These are phyloP conservation scores for Hyaloscypha hepaticicola DNA, from an alignment of 495 filamentous ascomycete genomes.

Conservation along the genomic window DNA sequence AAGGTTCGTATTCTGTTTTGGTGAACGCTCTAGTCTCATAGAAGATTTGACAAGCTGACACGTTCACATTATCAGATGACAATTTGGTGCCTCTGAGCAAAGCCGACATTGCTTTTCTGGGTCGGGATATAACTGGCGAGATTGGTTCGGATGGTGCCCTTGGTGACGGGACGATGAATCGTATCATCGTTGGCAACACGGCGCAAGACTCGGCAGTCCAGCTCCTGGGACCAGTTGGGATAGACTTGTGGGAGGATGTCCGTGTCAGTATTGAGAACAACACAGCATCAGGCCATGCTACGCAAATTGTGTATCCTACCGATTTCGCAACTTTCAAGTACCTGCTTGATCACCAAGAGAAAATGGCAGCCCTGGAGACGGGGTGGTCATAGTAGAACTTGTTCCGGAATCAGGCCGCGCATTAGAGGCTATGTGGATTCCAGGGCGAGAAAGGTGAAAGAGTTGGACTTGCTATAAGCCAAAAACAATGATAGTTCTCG, in stretches of 20 bases:
- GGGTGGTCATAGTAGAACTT: neutral
- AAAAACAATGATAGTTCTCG: neutral
- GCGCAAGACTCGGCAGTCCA: neutral
- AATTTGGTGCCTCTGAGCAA: neutral
- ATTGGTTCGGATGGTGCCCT: neutral
- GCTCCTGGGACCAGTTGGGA: neutral
- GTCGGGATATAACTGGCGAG: neutral
- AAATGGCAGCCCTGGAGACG: neutral
- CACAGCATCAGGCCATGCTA: neutral
- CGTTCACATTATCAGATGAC: neutral
- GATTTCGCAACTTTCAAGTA: conserved; percentile 1
- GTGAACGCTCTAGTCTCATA: neutral
- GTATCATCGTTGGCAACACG: neutral
- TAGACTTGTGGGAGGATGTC: neutral
- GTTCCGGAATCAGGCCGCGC: neutral
- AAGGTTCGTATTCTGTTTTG: neutral
- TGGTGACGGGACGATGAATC: neutral
- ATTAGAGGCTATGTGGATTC: neutral
- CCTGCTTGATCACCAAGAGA: neutral
- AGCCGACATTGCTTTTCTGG: conserved; percentile 4
- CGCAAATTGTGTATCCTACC: neutral
- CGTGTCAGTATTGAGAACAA: neutral
- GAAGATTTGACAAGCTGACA: neutral
- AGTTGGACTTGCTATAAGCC: neutral
- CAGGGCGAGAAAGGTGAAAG: neutral